These are phyloP conservation scores for Cunninghamia lanceolata DNA, from an alignment of 75 land plant genomes.

Conservation along the genomic window DNA sequence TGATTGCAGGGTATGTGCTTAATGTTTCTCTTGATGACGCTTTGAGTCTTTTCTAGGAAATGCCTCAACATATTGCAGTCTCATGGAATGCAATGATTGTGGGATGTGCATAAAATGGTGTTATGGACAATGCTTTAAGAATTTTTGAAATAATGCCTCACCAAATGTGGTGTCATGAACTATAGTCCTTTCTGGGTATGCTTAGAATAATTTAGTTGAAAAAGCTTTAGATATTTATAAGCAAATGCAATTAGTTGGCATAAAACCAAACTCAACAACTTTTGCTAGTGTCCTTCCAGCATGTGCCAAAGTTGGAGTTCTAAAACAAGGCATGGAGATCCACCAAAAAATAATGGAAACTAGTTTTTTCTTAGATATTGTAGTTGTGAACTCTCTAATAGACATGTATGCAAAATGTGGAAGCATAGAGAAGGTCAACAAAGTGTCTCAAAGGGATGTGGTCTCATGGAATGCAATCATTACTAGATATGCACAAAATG, in stretches of 20 bases:
- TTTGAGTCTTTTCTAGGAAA: constrained; percentile 8
- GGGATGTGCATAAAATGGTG: neutral
- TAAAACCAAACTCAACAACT: constrained; percentile 60
- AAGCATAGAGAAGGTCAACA: constrained; percentile 37
- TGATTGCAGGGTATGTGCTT: constrained; percentile 13
- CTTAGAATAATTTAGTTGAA: constrained; percentile 31
- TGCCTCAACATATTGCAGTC: neutral
- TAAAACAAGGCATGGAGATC: constrained; percentile 44
- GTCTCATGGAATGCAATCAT: constrained; percentile 59
- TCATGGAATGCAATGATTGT: constrained; percentile 9
- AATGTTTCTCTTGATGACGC: constrained; percentile 8
- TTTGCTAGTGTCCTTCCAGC: constrained; percentile 56
- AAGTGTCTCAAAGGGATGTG: constrained; percentile 45
- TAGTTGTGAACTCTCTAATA: constrained; percentile 58
- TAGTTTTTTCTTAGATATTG: constrained; percentile 45
- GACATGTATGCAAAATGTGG: constrained; percentile 72
- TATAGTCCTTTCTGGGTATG: constrained; percentile 53
- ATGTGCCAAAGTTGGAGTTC: constrained; percentile 48
- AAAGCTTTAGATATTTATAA: constrained; percentile 42
- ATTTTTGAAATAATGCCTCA: constrained; percentile 12
- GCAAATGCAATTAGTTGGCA: constrained; percentile 46
- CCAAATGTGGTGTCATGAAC: constrained; percentile 15
- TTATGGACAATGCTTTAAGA: neutral
- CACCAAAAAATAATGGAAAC: constrained; percentile 49
- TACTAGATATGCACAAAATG: constrained; percentile 10